phyloP scores from a whole-genome alignment of 2,329 filamentous ascomycete species.

The Ophiostoma himal-ulmi region DNA sequence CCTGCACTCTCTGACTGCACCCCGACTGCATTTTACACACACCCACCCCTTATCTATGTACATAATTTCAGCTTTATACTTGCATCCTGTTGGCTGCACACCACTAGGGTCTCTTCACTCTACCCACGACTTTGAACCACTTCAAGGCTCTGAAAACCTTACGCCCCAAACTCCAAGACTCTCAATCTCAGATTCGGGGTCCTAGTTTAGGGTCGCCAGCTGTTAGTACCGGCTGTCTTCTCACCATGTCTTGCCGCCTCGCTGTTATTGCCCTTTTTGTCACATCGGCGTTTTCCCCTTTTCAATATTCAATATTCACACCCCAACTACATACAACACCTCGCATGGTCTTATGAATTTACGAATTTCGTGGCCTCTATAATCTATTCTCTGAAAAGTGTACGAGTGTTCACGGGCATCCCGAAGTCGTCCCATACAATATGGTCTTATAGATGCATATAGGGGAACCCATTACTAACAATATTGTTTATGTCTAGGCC shows the following conservation, averaged over 20 bases:
- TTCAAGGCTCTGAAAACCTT: not conserved
- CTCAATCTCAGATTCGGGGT: not conserved
- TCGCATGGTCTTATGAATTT: not conserved
- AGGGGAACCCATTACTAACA: not conserved
- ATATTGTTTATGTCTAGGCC: not conserved
- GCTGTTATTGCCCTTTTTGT: not conserved
- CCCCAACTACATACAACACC: not conserved
- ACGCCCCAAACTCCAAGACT: not conserved
- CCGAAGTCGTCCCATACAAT: slow-evolving; percentile 4
- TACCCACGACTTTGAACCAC: not conserved
- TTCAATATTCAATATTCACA: not conserved
- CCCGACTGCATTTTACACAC: not conserved
- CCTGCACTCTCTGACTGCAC: not conserved
- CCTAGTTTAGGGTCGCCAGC: not conserved
- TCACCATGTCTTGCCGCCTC: slow-evolving; percentile 4
- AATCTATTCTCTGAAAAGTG: not conserved
- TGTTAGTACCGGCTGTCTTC: slow-evolving; percentile 4
- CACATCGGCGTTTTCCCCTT: not conserved
- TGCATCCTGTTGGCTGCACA: not conserved
- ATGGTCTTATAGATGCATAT: slow-evolving; percentile 5
- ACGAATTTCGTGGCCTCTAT: not conserved
- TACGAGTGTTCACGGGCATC: not conserved
- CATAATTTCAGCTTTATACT: slow-evolving; percentile 4
- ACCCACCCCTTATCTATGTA: not conserved
- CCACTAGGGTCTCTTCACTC: not conserved